phyloP scores from a whole-genome alignment of 2,329 filamentous ascomycete genomes.

The Talaromyces albobiverticillius region DNA sequence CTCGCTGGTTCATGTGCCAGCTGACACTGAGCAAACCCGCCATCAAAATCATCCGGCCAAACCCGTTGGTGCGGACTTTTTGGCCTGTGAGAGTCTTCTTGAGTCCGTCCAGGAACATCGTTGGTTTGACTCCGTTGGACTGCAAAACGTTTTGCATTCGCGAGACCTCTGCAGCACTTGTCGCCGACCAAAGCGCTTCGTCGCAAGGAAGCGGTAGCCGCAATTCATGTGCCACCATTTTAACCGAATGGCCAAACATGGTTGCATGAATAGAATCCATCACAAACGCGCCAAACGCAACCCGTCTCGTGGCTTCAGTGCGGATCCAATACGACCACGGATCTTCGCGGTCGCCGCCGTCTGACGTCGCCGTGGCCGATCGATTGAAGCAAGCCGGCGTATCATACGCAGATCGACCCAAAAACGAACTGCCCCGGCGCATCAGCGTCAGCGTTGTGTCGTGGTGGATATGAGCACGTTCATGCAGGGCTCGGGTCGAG shows the following conservation, averaged over 20 bases:
- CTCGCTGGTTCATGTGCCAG: slow-evolving; percentile 97
- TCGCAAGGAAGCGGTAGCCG: slow-evolving; percentile 87
- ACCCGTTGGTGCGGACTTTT: slow-evolving; percentile 84
- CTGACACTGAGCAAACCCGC: slow-evolving; percentile 87
- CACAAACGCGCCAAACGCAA: slow-evolving; percentile 90
- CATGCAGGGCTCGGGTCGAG: slow-evolving; percentile 84
- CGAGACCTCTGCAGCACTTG: slow-evolving; percentile 80
- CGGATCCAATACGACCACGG: slow-evolving; percentile 97
- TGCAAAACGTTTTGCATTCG: slow-evolving; percentile 77
- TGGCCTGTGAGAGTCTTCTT: slow-evolving; percentile 86
- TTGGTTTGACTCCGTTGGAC: slow-evolving; percentile 77
- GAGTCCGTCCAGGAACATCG: slow-evolving; percentile 84
- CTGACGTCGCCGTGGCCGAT: slow-evolving; percentile 49
- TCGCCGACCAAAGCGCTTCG: slow-evolving; percentile 87
- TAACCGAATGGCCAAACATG: slow-evolving; percentile 95
- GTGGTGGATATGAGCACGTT: slow-evolving; percentile 94
- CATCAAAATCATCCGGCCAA: slow-evolving; percentile 91
- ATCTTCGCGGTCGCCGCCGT: slow-evolving; percentile 72
- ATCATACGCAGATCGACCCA: slow-evolving; percentile 79
- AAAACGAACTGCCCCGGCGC: slow-evolving; percentile 86
- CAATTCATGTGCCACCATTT: slow-evolving; percentile 97
- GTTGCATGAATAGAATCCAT: slow-evolving; percentile 95
- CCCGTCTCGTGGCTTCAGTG: slow-evolving; percentile 83
- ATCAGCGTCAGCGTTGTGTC: slow-evolving; percentile 93
- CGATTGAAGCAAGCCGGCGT: slow-evolving; percentile 64